Base-by-base conservation (phyloP, 2,329 filamentous ascomycete genomes). In the Anthostomella pinea region DNA sequence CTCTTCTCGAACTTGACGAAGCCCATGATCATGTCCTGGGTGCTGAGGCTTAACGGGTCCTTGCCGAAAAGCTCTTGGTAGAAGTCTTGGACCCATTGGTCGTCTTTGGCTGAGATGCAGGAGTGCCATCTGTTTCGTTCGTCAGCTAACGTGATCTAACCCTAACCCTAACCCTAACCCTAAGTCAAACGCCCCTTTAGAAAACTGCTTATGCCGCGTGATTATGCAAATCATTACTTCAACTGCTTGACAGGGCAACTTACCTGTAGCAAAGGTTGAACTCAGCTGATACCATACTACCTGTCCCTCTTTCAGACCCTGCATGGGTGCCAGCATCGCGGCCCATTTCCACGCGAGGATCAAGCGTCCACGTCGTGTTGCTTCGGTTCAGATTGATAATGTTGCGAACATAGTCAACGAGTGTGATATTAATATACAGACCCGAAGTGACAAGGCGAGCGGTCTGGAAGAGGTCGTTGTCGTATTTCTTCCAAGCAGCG, bases 251-350 rank as follows among this genome's bases (percentile, higher is more conserved):
- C 4, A 10, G 8, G 16, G 18, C 24, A 17, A 30, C 48, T 45
- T 32, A 94, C 46, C 87, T 75, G 60, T 95, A 94, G 49, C 85
- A 84, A 8, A 95, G 72, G 56, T 93, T 94, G 70, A 95, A 95
- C 65, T 95, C 88, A 3, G 85, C 86, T 0, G 86, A 91, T 5
- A 91, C 86, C 47, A 85, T 81, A 53, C 93, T 94, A 33, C 88
- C 88, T 0, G 85, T 78, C 26, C 86, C 88, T 16, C 80, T 73
- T 28, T 85, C 79, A 0, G 83, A 77, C 1, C 77, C 75, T 2
- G 74, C 61, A 20, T 71, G 69, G 7, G 70, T 81, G 46, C 69
- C 72, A 0, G 61, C 66, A 3, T 70, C 62, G 1, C 72, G 72
- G 24, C 75, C 80, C 61, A 82, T 84, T 49, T 85, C 78, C 9